phyloP scores from a whole-genome alignment of 352 stramenopile species.

The Phytopythium helicoides region DNA sequence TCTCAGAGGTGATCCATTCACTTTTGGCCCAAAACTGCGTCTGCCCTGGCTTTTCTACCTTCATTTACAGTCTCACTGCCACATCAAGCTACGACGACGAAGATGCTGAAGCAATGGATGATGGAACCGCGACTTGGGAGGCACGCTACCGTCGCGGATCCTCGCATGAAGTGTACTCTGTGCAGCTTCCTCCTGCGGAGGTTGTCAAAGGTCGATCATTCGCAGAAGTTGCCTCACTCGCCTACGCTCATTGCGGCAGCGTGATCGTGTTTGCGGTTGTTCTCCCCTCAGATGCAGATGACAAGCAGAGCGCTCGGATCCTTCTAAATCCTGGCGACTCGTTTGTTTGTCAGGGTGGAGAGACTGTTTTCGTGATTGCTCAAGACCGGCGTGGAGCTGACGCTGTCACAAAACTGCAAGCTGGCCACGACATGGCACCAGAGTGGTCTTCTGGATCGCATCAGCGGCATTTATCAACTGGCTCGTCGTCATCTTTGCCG shows the following conservation, averaged over 20 bases:
- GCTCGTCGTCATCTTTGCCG: neutral
- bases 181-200: conserved; percentile 45
- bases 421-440: conserved; percentile 8
- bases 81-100: conserved; percentile 66
- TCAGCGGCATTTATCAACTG: neutral
- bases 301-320: conserved; percentile 33
- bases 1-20: conserved; percentile 77
- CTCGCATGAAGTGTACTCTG: conserved; percentile 80
- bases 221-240: conserved; percentile 70
- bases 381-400: conserved; percentile 54
- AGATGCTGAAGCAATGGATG: conserved; percentile 30
- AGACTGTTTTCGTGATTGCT: conserved; percentile 76
- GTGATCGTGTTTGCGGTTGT: conserved; percentile 79
- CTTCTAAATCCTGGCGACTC: conserved; percentile 77
- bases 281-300: conserved; percentile 9
- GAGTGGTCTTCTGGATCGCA: conserved; percentile 14
- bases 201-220: conserved; percentile 74
- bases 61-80: conserved; percentile 86
- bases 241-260: conserved; percentile 69
- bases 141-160: conserved; percentile 70
- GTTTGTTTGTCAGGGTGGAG: conserved; percentile 64
- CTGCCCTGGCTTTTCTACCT: conserved; percentile 82
- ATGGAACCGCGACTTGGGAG: conserved; percentile 47
- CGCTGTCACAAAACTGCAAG: conserved; percentile 27
- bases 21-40: conserved; percentile 85